Base-by-base conservation (phyloP, 139 green algal genomes). In the Tetraselmis striata region DNA sequence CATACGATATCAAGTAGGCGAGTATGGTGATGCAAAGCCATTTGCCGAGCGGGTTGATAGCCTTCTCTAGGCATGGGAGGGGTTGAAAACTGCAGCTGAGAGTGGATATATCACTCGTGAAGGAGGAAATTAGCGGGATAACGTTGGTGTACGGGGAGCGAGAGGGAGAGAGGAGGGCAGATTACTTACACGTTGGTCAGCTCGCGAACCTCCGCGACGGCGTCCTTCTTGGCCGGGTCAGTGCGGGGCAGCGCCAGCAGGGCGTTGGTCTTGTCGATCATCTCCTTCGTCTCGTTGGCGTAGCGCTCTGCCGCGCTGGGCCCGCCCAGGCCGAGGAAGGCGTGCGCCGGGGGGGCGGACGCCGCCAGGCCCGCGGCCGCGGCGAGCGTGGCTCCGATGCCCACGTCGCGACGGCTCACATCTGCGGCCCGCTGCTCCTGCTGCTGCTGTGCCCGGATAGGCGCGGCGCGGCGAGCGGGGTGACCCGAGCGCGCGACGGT, bases 141-240 rank as follows among this genome's bases (percentile, higher is more conserved):
- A n/a, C n/a, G n/a, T n/a, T n/a, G n/a, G n/a, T n/a, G n/a, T n/a
- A n/a, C n/a, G n/a, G n/a, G n/a, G n/a, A n/a, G n/a, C n/a, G n/a
- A n/a, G n/a, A n/a, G n/a, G 45, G 45, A 67, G 11, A 67, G 45
- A 67, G 45, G 18, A 67, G 45, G 45, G 45, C 26, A 32, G 28
- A 26, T 2, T 26, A 58, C 76, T 2, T 45, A 80, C 24, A 76
- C 77, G 85, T 96, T 97, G 82, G 92, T 96, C 32, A 93, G 86
- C 82, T 94, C 91, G 31, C 93, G 88, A 80, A 96, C 82, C 2
- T 80, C 77, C 76, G 88, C 85, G 24, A 96, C 88, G 1, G 80
- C 85, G 59, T 95, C 90, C 84, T 96, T 94, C 78, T 91, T 89
- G 75, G 59, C 81, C 5, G 90, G 88, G 25, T 91, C 91, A 32